Percentiles rank a stretch among this genome's conserved stretches.
Conservation (phyloP, 1,139 yeast genomes). For the Magnusiomyces magnusii region DNA sequence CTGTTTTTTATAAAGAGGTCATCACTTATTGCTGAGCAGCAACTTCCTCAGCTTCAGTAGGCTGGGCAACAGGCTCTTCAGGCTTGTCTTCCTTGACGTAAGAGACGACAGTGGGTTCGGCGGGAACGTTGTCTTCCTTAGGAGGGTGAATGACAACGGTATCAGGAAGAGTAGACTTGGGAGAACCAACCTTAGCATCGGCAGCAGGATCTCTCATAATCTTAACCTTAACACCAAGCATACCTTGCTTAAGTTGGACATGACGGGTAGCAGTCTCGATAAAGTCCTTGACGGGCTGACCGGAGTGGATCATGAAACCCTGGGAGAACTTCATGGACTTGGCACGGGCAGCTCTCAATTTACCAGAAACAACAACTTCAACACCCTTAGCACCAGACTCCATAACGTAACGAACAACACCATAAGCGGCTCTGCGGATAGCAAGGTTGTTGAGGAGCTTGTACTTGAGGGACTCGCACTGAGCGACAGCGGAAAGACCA, state of each 20-base stretch:
- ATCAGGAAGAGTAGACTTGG: constrained; percentile 78
- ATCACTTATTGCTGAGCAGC: constrained; percentile 13
- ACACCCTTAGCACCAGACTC: constrained; percentile 99
- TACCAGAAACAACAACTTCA: constrained; percentile 99
- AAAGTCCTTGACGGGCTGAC: constrained; percentile 99
- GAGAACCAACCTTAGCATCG: constrained; percentile 78
- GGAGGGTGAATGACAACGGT: constrained; percentile 93
- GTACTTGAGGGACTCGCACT: constrained; percentile 98
- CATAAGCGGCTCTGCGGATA: constrained; percentile 99
- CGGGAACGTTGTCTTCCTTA: constrained; percentile 88
- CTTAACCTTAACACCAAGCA: constrained; percentile 98
- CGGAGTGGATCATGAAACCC: constrained; percentile 99
- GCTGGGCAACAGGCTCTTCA: constrained; percentile 19
- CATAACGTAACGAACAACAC: constrained; percentile 99
- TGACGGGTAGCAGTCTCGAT: constrained; percentile 99
- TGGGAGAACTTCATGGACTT: constrained; percentile 99
- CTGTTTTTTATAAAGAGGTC: constrained; percentile 4
- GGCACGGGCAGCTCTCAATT: constrained; percentile 99
- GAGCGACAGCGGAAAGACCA: constrained; percentile 99
- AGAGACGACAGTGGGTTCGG: constrained; percentile 67
- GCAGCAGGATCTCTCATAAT: constrained; percentile 98
- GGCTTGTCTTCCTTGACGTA: constrained; percentile 28
- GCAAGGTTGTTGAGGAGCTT: constrained; percentile 98
- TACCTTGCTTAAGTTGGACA: constrained; percentile 99
- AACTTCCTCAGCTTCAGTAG: constrained; percentile 16